A percentile compares a stretch with the other conserved stretches of the same genome.
phyloP scores from a whole-genome alignment of 2,329 filamentous ascomycete genomes.

The Penicillium glabrum region DNA sequence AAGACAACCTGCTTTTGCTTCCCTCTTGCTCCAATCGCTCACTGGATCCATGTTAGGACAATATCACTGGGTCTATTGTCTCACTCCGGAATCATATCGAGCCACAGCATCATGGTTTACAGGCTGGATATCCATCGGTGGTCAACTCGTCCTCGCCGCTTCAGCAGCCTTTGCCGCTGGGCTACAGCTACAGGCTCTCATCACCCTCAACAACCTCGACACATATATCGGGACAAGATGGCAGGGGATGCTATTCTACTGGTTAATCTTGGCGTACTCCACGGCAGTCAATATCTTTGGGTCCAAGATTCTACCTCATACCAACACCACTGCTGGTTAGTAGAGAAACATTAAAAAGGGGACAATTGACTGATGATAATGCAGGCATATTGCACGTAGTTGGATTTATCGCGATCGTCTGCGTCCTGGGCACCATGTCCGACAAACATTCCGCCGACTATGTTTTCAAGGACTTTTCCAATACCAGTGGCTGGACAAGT shows the following conservation, averaged over 20 bases:
- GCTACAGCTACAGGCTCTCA: conserved; percentile 45
- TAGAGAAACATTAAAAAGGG: too few species aligned
- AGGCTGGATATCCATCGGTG: conserved; percentile 50
- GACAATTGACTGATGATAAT: not conserved
- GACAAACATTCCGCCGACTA: conserved; percentile 15
- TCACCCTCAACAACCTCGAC: conserved; percentile 41
- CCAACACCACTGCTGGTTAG: conserved; percentile 18
- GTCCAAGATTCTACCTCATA: conserved; percentile 25
- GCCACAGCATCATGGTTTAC: conserved; percentile 43
- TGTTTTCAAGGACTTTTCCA: conserved; percentile 19
- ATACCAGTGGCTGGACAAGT: conserved; percentile 20
- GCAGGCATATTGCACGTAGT: conserved; percentile 18
- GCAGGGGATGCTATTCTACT: conserved; percentile 49
- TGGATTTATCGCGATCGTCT: conserved; percentile 13
- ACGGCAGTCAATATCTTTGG: conserved; percentile 46
- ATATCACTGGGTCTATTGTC: conserved; percentile 49
- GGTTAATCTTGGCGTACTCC: conserved; percentile 30
- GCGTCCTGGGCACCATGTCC: conserved; percentile 17
- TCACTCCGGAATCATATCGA: conserved; percentile 35
- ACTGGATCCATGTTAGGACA: conserved; percentile 33
- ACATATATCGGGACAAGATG: conserved; percentile 41
- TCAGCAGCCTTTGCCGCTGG: conserved; percentile 51
- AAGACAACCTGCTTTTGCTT: not conserved
- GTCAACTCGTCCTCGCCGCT: conserved; percentile 48
- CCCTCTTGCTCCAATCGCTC: not conserved